phyloP scores from a whole-genome alignment of 257 asterid species.

The Schizonepeta tenuifolia region DNA sequence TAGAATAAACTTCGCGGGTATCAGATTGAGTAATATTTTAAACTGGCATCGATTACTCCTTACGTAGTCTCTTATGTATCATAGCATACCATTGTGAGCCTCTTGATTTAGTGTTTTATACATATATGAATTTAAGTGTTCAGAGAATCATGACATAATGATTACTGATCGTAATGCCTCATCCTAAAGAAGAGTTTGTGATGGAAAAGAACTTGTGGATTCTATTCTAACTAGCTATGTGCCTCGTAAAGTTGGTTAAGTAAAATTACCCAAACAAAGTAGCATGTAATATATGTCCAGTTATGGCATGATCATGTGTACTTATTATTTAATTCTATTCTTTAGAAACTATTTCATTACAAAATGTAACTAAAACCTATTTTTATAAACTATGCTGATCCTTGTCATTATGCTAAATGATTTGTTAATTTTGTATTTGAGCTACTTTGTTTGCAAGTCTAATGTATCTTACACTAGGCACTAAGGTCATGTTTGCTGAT shows the following conservation, averaged over 20 bases:
- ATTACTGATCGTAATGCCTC: not conserved
- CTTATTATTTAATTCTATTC: not conserved
- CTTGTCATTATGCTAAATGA: not conserved
- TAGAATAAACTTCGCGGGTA: not conserved
- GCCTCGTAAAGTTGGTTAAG: not conserved
- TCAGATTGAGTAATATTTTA: not conserved
- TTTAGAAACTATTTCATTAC: not conserved
- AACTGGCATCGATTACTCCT: not conserved
- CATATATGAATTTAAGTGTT: not conserved
- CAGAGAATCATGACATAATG: not conserved
- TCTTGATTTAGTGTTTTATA: constrained; percentile 2
- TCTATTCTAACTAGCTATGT: not conserved
- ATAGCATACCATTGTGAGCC: constrained; percentile 1
- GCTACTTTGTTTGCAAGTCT: not conserved
- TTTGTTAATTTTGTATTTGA: constrained; percentile 8
- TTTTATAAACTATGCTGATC: not conserved
- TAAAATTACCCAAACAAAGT: not conserved
- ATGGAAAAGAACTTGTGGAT: not conserved
- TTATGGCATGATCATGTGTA: not conserved
- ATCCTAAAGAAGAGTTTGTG: constrained; percentile 1
- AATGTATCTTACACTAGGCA: not conserved
- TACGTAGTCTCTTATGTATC: constrained; percentile 2
- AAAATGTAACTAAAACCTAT: not conserved
- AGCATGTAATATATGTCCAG: not conserved
- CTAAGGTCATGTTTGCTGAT: not conserved